Evolutionary conservation across 768 basidiomycete genomes (phyloP).

Genomic region (Lactifluus subvellereus): DNA sequence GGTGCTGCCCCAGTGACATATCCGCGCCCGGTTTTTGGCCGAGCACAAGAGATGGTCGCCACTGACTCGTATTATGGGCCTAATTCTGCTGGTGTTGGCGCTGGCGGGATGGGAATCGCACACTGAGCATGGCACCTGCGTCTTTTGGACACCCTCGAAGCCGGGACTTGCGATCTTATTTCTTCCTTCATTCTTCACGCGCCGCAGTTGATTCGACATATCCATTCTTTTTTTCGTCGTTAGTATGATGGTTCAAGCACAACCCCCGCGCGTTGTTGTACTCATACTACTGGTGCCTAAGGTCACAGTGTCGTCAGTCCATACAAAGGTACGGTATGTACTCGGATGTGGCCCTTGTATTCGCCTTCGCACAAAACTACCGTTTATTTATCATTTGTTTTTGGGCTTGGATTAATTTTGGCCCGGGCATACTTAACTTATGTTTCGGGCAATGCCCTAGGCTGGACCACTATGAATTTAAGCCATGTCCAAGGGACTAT

Average conservation of each 20-base stretch:
- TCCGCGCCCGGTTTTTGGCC: neutral
- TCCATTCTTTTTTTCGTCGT: neutral
- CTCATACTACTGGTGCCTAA: neutral
- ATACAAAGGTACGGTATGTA: neutral
- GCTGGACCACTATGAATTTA: neutral
- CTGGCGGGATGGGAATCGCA: neutral
- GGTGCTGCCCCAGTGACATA: slow-evolving; percentile 1
- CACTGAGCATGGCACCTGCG: neutral
- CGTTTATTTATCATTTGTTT: neutral
- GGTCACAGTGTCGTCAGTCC: neutral
- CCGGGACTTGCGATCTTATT: neutral
- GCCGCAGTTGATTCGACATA: neutral
- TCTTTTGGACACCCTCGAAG: neutral
- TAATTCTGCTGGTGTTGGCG: slow-evolving; percentile 1
- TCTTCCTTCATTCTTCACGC: neutral
- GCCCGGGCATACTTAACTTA: neutral
- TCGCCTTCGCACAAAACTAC: neutral
- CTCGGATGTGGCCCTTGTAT: slow-evolving; percentile 10
- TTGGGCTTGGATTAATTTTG: neutral
- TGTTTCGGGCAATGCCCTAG: neutral
- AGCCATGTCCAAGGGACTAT: neutral
- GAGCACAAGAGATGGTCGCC: neutral
- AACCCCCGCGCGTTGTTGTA: slow-evolving; percentile 5
- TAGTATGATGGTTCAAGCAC: slow-evolving; percentile 1
- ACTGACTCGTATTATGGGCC: slow-evolving; percentile 20